Conservation (phyloP, 768 basidiomycete species). For the Tylopilus felleus region DNA sequence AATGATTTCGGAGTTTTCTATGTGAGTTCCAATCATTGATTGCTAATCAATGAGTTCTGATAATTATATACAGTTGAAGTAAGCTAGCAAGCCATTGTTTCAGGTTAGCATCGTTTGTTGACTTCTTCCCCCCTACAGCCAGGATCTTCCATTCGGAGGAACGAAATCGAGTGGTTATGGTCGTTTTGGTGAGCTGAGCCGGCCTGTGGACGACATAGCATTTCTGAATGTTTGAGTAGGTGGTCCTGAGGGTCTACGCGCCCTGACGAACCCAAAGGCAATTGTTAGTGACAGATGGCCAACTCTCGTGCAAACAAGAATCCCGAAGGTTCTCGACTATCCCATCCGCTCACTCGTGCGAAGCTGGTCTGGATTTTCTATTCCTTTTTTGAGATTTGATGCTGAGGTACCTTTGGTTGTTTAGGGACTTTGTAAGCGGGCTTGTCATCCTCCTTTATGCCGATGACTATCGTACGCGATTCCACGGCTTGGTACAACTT, state of each 20-base stretch:
- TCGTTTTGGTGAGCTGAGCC: slow-evolving; percentile 65
- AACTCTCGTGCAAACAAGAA: slow-evolving; percentile 74
- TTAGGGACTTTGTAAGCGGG: slow-evolving; percentile 51
- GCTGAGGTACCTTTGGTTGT: slow-evolving; percentile 1
- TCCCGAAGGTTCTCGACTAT: slow-evolving; percentile 85
- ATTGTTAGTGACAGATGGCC: slow-evolving; percentile 87
- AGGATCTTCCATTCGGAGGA: slow-evolving; percentile 95
- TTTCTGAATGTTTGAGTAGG: slow-evolving; percentile 40
- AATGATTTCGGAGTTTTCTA: slow-evolving; percentile 94
- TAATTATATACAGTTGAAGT: slow-evolving; percentile 56
- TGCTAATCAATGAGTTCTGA: slow-evolving; percentile 15
- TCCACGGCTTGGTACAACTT: slow-evolving; percentile 39
- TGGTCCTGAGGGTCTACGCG: slow-evolving; percentile 89
- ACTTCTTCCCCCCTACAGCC: slow-evolving; percentile 39
- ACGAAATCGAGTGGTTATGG: slow-evolving; percentile 90
- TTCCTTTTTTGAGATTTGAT: neutral
- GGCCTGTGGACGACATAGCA: neutral
- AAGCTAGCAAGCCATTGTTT: slow-evolving; percentile 27
- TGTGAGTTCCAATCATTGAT: slow-evolving; percentile 40
- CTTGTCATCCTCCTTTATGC: slow-evolving; percentile 47
- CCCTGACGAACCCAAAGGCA: slow-evolving; percentile 85
- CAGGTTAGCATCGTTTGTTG: neutral
- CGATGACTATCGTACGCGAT: slow-evolving; percentile 43
- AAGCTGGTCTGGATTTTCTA: slow-evolving; percentile 60
- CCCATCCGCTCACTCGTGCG: slow-evolving; percentile 68